phyloP scores from a whole-genome alignment of 306 rosid species.

The Acacia confusa region DNA sequence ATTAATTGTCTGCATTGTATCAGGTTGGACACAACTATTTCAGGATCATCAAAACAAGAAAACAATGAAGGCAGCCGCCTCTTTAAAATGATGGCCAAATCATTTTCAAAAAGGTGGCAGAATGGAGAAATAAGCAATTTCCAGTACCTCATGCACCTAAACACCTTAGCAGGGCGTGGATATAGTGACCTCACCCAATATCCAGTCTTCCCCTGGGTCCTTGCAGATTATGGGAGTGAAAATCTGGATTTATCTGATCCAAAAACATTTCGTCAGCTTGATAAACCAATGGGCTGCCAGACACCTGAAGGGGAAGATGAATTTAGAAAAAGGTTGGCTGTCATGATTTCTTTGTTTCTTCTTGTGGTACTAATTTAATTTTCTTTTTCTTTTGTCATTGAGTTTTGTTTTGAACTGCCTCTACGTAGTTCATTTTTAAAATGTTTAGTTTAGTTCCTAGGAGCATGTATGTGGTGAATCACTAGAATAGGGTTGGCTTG shows the following conservation, averaged over 20 bases:
- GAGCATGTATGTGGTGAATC: neutral
- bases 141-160: conserved; percentile 99
- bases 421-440: conserved; percentile 17
- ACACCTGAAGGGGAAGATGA: conserved; percentile 98
- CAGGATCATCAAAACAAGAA: conserved; percentile 95
- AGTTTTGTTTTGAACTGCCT: conserved; percentile 18
- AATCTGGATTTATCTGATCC: conserved; percentile 72
- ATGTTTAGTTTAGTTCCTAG: neutral
- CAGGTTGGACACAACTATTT: conserved; percentile 99
- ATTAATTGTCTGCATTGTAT: conserved; percentile 19
- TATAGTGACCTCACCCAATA: conserved; percentile 99
- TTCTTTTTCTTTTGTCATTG: conserved; percentile 17
- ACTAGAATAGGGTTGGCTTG: conserved; percentile 7
- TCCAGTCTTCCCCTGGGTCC: conserved; percentile 99
- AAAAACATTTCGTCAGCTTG: conserved; percentile 82
- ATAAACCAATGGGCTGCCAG: conserved; percentile 99
- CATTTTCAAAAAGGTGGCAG: conserved; percentile 99
- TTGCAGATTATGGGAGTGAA: conserved; percentile 94
- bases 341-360: conserved; percentile 15
- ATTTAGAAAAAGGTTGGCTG: conserved; percentile 78
- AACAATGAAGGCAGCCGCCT: conserved; percentile 92
- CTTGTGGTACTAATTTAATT: neutral
- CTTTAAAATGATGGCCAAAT: conserved; percentile 87
- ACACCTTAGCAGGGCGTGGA: conserved; percentile 99
- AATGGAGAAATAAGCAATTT: conserved; percentile 98